Percentiles rank a stretch among this genome's conserved stretches.
Evolutionary conservation across 2,329 filamentous ascomycete species (phyloP).

Genomic region (Helotiales sp.): DNA sequence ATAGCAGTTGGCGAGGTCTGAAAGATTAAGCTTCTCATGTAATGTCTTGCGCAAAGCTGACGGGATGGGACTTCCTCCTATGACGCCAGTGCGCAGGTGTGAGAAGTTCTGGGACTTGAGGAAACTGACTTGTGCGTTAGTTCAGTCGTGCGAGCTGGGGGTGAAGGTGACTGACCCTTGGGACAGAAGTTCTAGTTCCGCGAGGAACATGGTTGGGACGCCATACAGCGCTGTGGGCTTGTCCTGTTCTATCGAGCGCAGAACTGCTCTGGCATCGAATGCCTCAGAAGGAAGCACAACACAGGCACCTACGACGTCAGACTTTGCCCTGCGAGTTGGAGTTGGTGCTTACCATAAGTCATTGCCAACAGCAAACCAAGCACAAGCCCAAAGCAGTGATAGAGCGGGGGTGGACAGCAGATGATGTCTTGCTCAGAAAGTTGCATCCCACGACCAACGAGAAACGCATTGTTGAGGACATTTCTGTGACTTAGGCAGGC

Average conservation of each 20-base stretch:
- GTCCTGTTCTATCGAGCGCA: conserved; percentile 70
- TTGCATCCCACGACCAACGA: conserved; percentile 47
- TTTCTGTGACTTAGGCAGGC: conserved; percentile 30
- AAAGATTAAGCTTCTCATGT: conserved; percentile 74
- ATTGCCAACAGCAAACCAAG: conserved; percentile 75
- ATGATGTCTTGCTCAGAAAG: conserved; percentile 69
- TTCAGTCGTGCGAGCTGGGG: not conserved
- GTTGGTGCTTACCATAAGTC: conserved; percentile 58
- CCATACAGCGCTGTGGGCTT: conserved; percentile 77
- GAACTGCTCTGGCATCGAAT: conserved; percentile 70
- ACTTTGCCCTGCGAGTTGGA: not conserved
- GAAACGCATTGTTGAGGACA: conserved; percentile 36
- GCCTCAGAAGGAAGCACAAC: conserved; percentile 78
- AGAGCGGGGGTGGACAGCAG: conserved; percentile 82
- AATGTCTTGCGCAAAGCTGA: conserved; percentile 75
- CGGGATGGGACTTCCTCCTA: conserved; percentile 79
- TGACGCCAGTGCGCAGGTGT: conserved; percentile 74
- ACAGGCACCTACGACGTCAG: conserved; percentile 56
- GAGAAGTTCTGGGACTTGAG: conserved; percentile 46
- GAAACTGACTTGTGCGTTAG: not conserved
- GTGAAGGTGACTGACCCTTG: not conserved
- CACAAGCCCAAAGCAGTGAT: conserved; percentile 83
- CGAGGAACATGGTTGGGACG: conserved; percentile 74
- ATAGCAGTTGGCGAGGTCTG: conserved; percentile 58
- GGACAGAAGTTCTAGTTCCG: conserved; percentile 35